Conservation (phyloP, 208 protist genomes). For the Acanthamoeba royreba region DNA sequence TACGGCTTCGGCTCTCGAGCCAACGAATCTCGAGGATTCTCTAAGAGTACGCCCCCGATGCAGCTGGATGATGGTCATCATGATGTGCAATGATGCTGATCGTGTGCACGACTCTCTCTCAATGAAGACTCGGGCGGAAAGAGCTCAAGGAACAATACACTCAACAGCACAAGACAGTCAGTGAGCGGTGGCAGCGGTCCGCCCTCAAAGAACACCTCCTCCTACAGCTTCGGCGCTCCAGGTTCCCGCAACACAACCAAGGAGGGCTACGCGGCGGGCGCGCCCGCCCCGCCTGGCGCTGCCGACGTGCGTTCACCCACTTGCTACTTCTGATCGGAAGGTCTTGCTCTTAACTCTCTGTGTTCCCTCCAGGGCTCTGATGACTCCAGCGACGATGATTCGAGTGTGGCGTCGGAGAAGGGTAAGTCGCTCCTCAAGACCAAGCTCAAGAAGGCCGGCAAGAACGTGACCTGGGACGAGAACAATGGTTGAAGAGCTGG, state of each 20-base stretch:
- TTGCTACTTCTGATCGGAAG: no score
- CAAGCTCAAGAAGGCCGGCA: constrained; percentile 1
- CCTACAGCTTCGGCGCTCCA: neutral
- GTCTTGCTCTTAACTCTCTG: no score
- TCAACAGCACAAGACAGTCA: neutral
- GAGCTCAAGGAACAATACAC: neutral
- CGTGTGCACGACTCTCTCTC: no score
- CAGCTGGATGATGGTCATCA: no score
- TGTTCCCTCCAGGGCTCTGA: no score
- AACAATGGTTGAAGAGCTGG: no score
- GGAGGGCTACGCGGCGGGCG: neutral
- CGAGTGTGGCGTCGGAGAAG: neutral
- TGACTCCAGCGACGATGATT: neutral
- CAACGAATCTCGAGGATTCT: neutral
- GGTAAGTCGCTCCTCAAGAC: neutral
- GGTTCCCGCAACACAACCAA: neutral
- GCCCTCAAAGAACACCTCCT: neutral
- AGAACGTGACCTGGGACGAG: neutral
- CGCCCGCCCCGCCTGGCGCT: neutral
- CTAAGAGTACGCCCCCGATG: neutral
- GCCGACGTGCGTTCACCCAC: no score
- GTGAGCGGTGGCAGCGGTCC: neutral
- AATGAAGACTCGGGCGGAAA: neutral
- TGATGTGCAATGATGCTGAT: no score
- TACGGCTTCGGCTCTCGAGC: neutral